phyloP scores from a whole-genome alignment of 2,329 filamentous ascomycete genomes.

The Paecilomyces sp. region DNA sequence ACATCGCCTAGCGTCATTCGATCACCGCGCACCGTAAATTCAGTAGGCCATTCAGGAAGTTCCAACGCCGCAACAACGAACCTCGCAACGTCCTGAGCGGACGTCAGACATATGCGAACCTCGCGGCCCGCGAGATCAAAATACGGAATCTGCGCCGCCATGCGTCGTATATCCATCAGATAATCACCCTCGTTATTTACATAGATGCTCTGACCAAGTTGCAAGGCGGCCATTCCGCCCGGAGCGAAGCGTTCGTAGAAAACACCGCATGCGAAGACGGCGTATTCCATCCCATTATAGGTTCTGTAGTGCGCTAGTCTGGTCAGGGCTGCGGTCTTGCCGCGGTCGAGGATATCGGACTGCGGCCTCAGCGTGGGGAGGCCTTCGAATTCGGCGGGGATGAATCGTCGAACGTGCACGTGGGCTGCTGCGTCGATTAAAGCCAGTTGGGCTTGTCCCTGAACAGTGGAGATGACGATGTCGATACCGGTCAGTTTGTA shows the following conservation, averaged over 20 bases:
- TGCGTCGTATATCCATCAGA: slow-evolving; percentile 54
- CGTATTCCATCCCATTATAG: slow-evolving; percentile 54
- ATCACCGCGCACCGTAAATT: slow-evolving; percentile 64
- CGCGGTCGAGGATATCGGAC: slow-evolving; percentile 56
- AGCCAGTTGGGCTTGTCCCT: slow-evolving; percentile 58
- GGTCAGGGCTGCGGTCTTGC: slow-evolving; percentile 49
- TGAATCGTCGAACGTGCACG: slow-evolving; percentile 60
- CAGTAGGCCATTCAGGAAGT: slow-evolving; percentile 57
- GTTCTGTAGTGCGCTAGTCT: slow-evolving; percentile 48
- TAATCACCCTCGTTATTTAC: slow-evolving; percentile 56
- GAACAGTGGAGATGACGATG: slow-evolving; percentile 67
- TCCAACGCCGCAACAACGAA: slow-evolving; percentile 63
- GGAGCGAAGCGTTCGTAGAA: slow-evolving; percentile 70
- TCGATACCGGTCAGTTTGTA: slow-evolving; percentile 66
- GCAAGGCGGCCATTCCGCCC: slow-evolving; percentile 54
- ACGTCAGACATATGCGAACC: slow-evolving; percentile 60
- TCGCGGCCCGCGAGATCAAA: slow-evolving; percentile 45
- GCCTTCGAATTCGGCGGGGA: slow-evolving; percentile 71
- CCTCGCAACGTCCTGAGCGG: slow-evolving; percentile 61
- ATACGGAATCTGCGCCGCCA: slow-evolving; percentile 55
- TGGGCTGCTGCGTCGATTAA: slow-evolving; percentile 65
- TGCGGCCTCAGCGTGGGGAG: slow-evolving; percentile 47
- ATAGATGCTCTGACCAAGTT: slow-evolving; percentile 52
- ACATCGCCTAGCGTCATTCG: slow-evolving; percentile 55
- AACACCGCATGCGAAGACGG: slow-evolving; percentile 65